phyloP scores from a whole-genome alignment of 2,329 filamentous ascomycete species.

The Hypoxylon sp. region DNA sequence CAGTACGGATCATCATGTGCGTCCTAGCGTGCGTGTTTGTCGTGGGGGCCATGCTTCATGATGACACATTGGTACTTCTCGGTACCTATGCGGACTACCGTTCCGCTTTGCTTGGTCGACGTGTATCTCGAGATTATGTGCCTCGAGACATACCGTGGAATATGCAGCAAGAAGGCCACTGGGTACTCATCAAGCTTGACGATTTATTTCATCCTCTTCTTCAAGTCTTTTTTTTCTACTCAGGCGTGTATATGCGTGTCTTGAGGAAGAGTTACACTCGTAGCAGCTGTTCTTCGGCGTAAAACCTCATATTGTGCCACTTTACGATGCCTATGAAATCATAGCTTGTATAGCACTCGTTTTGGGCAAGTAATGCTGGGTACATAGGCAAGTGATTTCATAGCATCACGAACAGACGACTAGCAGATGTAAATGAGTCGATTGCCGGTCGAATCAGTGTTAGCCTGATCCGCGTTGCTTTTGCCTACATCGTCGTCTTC shows the following conservation, averaged over 20 bases:
- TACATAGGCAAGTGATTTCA: not conserved
- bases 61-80: conserved; percentile 19
- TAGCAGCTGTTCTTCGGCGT: not conserved
- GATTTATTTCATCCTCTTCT: not conserved
- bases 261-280: not conserved
- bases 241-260: not conserved
- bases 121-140: conserved; percentile 12
- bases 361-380: not conserved
- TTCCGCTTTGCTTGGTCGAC: conserved; percentile 27
- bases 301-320: not conserved
- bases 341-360: not conserved
- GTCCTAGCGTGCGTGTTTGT: conserved; percentile 20
- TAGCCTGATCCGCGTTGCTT: conserved; percentile 6
- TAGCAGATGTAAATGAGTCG: conserved; percentile 4
- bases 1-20: conserved; percentile 11
- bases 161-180: conserved; percentile 6
- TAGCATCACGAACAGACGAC: not conserved
- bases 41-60: conserved; percentile 40
- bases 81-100: conserved; percentile 37
- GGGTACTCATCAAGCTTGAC: not conserved
- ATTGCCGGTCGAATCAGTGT: conserved; percentile 23
- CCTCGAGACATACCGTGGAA: conserved; percentile 13
- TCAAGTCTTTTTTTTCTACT: not conserved
- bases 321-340: not conserved
- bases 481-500: conserved; percentile 17